These are phyloP conservation scores for Naganishia friedmannii DNA, from an alignment of 768 basidiomycete genomes.

Conservation along the genomic window DNA sequence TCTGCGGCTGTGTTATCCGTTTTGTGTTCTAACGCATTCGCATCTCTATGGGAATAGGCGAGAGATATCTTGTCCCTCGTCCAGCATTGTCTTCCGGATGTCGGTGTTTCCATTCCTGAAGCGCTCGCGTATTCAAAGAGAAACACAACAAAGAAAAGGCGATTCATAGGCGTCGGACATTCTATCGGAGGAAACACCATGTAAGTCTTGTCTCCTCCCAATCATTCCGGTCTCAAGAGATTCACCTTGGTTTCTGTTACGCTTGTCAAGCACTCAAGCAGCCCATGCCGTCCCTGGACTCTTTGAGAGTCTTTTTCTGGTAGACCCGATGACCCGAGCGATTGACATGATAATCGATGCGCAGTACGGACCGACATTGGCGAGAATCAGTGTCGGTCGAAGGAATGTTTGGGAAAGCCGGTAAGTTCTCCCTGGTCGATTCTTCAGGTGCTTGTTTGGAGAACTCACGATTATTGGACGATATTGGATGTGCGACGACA, in stretches of 20 bases:
- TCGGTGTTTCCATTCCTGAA: background rate
- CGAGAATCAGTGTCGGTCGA: slow-evolving; percentile 26
- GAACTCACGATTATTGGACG: background rate
- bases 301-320: slow-evolving; percentile 68
- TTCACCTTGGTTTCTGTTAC: background rate
- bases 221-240: background rate
- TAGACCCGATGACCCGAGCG: slow-evolving; percentile 68
- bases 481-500: background rate
- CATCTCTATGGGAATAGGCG: slow-evolving; percentile 48
- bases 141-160: slow-evolving; percentile 3
- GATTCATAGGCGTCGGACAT: slow-evolving; percentile 71
- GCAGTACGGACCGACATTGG: slow-evolving; percentile 6
- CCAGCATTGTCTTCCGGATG: slow-evolving; percentile 13
- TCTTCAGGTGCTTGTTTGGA: too few relatives aligned
- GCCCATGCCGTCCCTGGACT: slow-evolving; percentile 64
- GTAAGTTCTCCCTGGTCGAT: background rate
- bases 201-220: slow-evolving; percentile 54
- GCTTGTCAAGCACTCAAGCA: slow-evolving; percentile 60
- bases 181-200: slow-evolving; percentile 77
- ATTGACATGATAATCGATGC: slow-evolving; percentile 44
- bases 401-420: slow-evolving; percentile 27
- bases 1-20: background rate
- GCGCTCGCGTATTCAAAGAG: background rate
- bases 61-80: slow-evolving; percentile 58
- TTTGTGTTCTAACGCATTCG: background rate